Base-by-base conservation (phyloP, 2,329 filamentous ascomycete genomes). In the Zymoseptoria ardabiliae region DNA sequence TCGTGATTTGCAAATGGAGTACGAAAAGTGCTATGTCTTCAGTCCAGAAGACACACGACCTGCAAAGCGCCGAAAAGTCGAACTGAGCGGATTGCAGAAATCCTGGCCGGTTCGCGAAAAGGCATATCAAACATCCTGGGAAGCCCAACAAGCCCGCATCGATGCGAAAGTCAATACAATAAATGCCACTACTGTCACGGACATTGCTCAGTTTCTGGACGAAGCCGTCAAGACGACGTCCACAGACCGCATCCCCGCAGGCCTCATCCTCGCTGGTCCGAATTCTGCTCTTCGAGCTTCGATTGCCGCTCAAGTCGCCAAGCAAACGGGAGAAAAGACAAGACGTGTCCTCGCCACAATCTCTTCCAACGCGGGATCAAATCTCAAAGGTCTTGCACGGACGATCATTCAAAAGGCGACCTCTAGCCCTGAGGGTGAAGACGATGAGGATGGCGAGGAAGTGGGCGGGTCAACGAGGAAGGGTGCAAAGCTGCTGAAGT, bases 211-310 rank as follows among this genome's bases (percentile, higher is more conserved):
- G 6, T 80, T 79, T 61, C 67, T 79, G 23, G 70, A 73, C 7
- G 63, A 67, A 17, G 66, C 69, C 21, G 60, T 63, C 13, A 45
- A 61, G 68, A 23, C 25, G 1, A 49, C 58, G n/a, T 9, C 21
- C 7, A 41, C 21, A 3, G 41, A 55, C 7, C 61, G 54, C 9
- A 65, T 69, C 2, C 65, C 63, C 0, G 63, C 66, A 22, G 67
- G 62, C 7, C 61, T 93, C 65, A 85, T 93, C 65, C 82, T 90
- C 60, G 89, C 88, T 8, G 90, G 90, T 0, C 88, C 90, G 7
- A 91, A 90, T 64, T 87, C 91, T 66, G 86, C 88, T 41, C 88
- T 87, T 1, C 88, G 91, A 71, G 83, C 85, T 50, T 78, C 88
- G 11, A 79, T 92, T n/a, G 91, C 91, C 66, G 79, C 84, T 59